Percentiles rank a stretch among this genome's conserved stretches.
Evolutionary conservation across 192 early-diverging fungal species (phyloP).

Genomic region (Linnemannia schmuckeri): DNA sequence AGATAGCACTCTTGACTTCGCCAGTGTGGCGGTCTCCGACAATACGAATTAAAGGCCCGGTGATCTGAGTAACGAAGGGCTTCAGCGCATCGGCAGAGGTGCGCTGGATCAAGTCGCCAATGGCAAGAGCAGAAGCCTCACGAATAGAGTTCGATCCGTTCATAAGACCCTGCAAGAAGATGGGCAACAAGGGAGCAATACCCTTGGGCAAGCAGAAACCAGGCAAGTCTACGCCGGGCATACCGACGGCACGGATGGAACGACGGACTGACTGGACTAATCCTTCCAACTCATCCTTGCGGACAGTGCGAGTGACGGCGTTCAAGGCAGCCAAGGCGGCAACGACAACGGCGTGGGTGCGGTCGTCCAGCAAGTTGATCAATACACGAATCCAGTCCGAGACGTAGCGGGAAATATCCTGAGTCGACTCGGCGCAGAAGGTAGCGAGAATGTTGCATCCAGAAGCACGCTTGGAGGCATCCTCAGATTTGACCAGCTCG

Average conservation of each 20-base stretch:
- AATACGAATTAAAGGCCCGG: conserved; percentile 97
- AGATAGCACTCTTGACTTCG: conserved; percentile 93
- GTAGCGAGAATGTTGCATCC: conserved; percentile 74
- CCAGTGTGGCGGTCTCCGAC: conserved; percentile 94
- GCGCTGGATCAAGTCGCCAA: conserved; percentile 80
- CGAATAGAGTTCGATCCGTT: conserved; percentile 86
- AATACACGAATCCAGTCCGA: conserved; percentile 87
- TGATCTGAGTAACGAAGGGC: conserved; percentile 94
- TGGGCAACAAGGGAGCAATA: conserved; percentile 89
- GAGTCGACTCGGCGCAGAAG: conserved; percentile 74
- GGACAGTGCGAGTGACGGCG: conserved; percentile 82
- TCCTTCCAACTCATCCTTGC: conserved; percentile 90
- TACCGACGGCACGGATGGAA: conserved; percentile 72
- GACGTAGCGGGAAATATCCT: conserved; percentile 76
- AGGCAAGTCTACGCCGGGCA: conserved; percentile 70
- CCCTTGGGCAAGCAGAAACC: conserved; percentile 96
- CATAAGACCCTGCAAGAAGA: conserved; percentile 95
- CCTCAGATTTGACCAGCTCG: conserved; percentile 75
- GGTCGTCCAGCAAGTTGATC: conserved; percentile 78
- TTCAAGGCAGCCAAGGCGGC: conserved; percentile 86
- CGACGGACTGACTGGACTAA: conserved; percentile 78
- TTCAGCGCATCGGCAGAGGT: conserved; percentile 84
- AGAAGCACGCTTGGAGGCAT: conserved; percentile 61
- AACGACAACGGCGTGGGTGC: conserved; percentile 69
- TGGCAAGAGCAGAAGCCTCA: conserved; percentile 87